Percentiles rank a stretch among this genome's conserved stretches.
phyloP scores from a whole-genome alignment of 2,329 filamentous ascomycete species.

The Fusarium chaquense region DNA sequence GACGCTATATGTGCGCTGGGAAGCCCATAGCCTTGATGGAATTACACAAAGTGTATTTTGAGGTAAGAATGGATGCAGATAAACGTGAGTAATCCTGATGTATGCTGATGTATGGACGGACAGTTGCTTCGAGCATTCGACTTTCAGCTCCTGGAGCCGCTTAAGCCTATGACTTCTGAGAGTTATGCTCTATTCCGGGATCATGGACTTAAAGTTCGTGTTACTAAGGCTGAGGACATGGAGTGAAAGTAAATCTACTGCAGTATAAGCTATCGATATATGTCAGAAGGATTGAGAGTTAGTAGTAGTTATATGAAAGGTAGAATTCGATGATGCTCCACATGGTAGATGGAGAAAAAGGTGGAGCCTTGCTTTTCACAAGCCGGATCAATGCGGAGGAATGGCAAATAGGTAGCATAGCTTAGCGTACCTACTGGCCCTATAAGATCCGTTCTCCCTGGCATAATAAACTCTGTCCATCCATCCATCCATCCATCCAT shows the following conservation, averaged over 20 bases:
- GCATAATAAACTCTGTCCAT: too few relatives aligned
- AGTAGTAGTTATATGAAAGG: too few relatives aligned
- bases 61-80: background rate
- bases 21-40: constrained; percentile 15
- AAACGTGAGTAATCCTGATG: accelerated
- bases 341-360: too few relatives aligned
- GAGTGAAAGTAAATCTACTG: background rate
- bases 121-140: constrained; percentile 1
- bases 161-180: background rate
- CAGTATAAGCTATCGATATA: too few relatives aligned
- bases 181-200: constrained; percentile 5
- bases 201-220: background rate
- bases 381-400: too few relatives aligned
- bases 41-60: background rate
- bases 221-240: background rate
- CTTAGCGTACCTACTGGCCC: too few relatives aligned
- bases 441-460: too few relatives aligned
- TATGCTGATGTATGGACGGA: background rate
- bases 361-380: too few relatives aligned
- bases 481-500: too few relatives aligned
- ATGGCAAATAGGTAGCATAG: too few relatives aligned
- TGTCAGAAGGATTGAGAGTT: too few relatives aligned
- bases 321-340: too few relatives aligned
- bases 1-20: constrained; percentile 17
- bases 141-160: constrained; percentile 1